Evolutionary conservation across 805 yeast genomes (phyloP).

Genomic region (Komagataella pseudopastoris): DNA sequence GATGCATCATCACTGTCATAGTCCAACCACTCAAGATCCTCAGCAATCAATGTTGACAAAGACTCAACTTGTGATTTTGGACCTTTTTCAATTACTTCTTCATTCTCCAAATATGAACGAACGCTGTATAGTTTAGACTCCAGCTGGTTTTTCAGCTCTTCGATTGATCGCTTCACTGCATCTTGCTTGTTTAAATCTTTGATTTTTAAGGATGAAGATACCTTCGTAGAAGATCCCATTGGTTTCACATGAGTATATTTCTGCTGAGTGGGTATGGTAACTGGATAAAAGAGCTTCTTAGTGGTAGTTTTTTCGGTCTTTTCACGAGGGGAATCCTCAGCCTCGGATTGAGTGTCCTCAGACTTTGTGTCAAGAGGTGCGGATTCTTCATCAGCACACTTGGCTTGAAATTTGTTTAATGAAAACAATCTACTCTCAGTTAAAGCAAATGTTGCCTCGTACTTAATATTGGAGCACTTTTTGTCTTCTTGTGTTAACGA

Average conservation of each 20-base stretch:
- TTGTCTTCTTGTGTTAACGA: conserved; percentile 1
- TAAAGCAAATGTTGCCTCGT: conserved; percentile 28
- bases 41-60: conserved; percentile 24
- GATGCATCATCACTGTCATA: conserved; percentile 45
- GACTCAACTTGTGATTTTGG: conserved; percentile 24
- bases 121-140: conserved; percentile 66
- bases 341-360: conserved; percentile 4
- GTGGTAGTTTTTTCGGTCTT: conserved; percentile 10
- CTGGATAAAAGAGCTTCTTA: conserved; percentile 4
- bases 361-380: conserved; percentile 5
- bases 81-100: conserved; percentile 27
- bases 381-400: conserved; percentile 20
- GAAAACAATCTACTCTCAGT: conserved; percentile 37
- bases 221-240: conserved; percentile 31
- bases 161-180: conserved; percentile 33
- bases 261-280: conserved; percentile 12
- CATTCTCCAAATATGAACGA: conserved; percentile 45
- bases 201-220: conserved; percentile 32
- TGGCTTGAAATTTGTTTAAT: conserved; percentile 27
- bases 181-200: conserved; percentile 41
- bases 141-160: conserved; percentile 50
- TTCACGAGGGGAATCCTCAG: conserved; percentile 6
- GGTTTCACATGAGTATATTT: conserved; percentile 31
- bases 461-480: conserved; percentile 7
- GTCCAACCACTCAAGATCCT: conserved; percentile 67